A percentile compares a stretch with the other conserved stretches of the same genome.
Evolutionary conservation across 163 green algal genomes (phyloP).

Genomic region (Scenedesmus sp.): DNA sequence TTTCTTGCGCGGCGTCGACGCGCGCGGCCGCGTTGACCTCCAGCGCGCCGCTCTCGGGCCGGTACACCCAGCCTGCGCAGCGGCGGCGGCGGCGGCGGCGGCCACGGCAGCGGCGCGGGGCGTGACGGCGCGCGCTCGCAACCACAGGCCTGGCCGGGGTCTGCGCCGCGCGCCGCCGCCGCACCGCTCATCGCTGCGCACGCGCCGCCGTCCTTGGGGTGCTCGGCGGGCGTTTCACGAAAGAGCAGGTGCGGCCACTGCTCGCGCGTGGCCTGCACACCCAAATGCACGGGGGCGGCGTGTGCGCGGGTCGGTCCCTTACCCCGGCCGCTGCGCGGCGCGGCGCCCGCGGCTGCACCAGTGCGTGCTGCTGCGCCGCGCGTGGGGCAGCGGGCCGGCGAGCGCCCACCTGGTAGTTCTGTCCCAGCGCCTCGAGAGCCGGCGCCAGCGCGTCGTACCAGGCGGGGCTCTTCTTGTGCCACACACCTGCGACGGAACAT

Average conservation of each 20-base stretch:
- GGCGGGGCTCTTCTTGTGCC: slow-evolving; percentile 18
- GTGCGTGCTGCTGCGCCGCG: too few species aligned
- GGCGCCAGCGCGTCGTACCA: background rate
- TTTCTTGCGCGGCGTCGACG: too few species aligned
- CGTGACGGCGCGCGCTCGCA: too few species aligned
- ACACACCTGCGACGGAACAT: background rate
- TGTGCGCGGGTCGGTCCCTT: background rate
- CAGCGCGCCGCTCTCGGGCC: too few species aligned
- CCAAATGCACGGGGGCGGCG: background rate
- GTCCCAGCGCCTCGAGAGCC: slow-evolving; percentile 5
- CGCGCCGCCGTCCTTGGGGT: background rate
- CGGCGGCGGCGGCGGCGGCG: too few species aligned
- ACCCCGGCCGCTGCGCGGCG: background rate
- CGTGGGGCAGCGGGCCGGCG: background rate
- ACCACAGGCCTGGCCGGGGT: too few species aligned
- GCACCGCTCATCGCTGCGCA: too few species aligned
- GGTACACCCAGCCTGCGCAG: too few species aligned
- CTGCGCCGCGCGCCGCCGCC: too few species aligned
- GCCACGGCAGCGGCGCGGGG: too few species aligned
- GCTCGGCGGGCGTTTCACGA: slow-evolving; percentile 1
- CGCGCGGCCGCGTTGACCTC: too few species aligned
- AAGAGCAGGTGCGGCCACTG: slow-evolving; percentile 35
- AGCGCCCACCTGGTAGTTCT: slow-evolving; percentile 17
- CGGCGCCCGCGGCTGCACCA: too few species aligned
- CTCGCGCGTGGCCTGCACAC: background rate